Evolutionary conservation across 352 stramenopile genomes (phyloP).

Genomic region (Poterioochromonas sp.): DNA sequence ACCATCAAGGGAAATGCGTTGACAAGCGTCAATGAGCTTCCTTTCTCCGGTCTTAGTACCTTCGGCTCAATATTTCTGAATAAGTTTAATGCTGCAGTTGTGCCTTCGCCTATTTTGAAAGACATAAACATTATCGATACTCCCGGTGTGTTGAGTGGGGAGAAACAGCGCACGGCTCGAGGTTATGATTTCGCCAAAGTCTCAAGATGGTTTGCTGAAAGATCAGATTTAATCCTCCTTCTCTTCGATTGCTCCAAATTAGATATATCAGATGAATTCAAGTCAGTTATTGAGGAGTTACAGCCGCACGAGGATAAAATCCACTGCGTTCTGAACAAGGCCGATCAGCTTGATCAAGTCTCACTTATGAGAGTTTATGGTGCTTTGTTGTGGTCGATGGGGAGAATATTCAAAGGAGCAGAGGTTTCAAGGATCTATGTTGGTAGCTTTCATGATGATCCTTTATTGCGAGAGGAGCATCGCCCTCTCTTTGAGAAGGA

Average conservation of each 20-base stretch:
- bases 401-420: constrained; percentile 75
- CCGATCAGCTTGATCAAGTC: constrained; percentile 76
- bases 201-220: constrained; percentile 43
- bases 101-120: constrained; percentile 70
- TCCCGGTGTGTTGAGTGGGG: constrained; percentile 89
- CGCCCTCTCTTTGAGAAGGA: constrained; percentile 73
- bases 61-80: constrained; percentile 96
- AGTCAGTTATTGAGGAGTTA: constrained; percentile 76
- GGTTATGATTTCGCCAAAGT: constrained; percentile 80
- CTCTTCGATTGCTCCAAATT: constrained; percentile 84
- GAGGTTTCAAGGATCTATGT: constrained; percentile 88
- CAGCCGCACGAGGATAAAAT: constrained; percentile 75
- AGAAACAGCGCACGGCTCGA: constrained; percentile 89
- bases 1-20: constrained; percentile 82
- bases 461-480: constrained; percentile 59
- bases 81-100: constrained; percentile 89
- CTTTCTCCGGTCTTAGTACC: constrained; percentile 62
- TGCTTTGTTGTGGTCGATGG: constrained; percentile 86
- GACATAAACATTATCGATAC: constrained; percentile 90
- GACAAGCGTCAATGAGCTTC: constrained; percentile 50
- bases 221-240: constrained; percentile 76
- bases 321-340: constrained; percentile 79
- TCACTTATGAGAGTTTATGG: constrained; percentile 74
- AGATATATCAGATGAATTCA: constrained; percentile 84
- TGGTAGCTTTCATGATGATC: constrained; percentile 81